Percentiles rank a stretch among this genome's conserved stretches.
Evolutionary conservation across 1,284 basidiomycete species (phyloP).

Genomic region (Omphalotus olearius): DNA sequence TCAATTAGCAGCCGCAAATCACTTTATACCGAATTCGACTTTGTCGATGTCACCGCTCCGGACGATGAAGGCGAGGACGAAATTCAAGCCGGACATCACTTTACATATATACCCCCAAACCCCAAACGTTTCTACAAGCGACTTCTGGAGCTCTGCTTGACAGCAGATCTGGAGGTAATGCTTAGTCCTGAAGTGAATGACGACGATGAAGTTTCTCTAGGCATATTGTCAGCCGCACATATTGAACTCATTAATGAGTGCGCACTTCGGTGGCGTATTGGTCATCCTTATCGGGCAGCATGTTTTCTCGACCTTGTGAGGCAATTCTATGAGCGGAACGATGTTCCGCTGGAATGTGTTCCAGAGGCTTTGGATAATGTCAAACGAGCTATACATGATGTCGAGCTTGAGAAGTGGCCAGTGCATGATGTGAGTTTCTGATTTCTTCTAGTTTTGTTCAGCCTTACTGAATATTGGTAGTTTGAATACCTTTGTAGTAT

Average conservation of each 20-base stretch:
- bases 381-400: conserved; percentile 65
- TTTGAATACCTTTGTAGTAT: conserved; percentile 60
- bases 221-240: conserved; percentile 84
- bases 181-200: conserved; percentile 83
- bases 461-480: conserved; percentile 27
- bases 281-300: conserved; percentile 71
- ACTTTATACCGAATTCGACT: conserved; percentile 36
- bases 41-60: conserved; percentile 29
- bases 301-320: conserved; percentile 88
- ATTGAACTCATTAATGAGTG: conserved; percentile 86
- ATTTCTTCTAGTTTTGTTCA: conserved; percentile 25
- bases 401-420: conserved; percentile 76
- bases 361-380: conserved; percentile 83
- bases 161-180: conserved; percentile 88
- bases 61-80: conserved; percentile 50
- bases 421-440: conserved; percentile 65
- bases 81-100: conserved; percentile 70
- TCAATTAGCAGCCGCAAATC: conserved; percentile 69
- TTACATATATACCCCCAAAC: conserved; percentile 90
- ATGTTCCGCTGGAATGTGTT: conserved; percentile 93
- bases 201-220: conserved; percentile 93
- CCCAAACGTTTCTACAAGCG: conserved; percentile 83
- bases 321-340: conserved; percentile 83
- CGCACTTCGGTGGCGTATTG: conserved; percentile 86
- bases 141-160: conserved; percentile 81